Evolutionary conservation across 2,329 filamentous ascomycete species (phyloP).

Genomic region (Grosmannia penicillata): DNA sequence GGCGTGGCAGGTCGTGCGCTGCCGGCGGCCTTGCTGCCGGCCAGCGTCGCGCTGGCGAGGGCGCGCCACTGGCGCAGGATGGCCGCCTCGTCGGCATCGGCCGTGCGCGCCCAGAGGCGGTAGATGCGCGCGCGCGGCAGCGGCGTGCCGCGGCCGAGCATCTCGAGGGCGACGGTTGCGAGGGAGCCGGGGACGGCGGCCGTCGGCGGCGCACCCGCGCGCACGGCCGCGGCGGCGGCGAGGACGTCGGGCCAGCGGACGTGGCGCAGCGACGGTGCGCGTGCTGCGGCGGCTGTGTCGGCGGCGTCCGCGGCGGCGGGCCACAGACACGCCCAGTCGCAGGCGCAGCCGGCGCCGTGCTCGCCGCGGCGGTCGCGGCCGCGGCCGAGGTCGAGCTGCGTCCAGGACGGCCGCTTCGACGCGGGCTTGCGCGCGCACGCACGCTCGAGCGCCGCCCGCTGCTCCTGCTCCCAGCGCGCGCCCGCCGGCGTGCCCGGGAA

Average conservation of each 20-base stretch:
- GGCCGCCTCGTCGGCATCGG: conserved; percentile 13
- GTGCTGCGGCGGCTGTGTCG: background rate
- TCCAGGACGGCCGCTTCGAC: conserved; percentile 73
- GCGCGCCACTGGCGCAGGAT: conserved; percentile 62
- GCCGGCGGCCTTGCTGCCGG: background rate
- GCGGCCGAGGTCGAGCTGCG: conserved; percentile 56
- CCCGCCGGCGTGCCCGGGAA: conserved; percentile 68
- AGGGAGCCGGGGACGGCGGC: conserved; percentile 17
- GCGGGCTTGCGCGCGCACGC: conserved; percentile 39
- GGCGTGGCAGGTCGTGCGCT: background rate
- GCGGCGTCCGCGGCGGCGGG: background rate
- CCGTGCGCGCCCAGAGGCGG: conserved; percentile 57
- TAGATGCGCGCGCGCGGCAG: conserved; percentile 68
- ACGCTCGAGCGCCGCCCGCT: too few relatives aligned
- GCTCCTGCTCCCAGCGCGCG: conserved; percentile 66
- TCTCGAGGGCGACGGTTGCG: conserved; percentile 50
- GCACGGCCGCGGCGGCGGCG: conserved; percentile 18
- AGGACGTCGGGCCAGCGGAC: conserved; percentile 8
- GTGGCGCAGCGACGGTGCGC: too few relatives aligned
- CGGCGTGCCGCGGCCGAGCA: conserved; percentile 57
- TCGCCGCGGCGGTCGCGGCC: conserved; percentile 62
- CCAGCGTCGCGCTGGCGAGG: background rate
- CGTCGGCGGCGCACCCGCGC: conserved; percentile 8
- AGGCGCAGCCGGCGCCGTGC: conserved; percentile 65
- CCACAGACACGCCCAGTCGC: conserved; percentile 63